Conservation (phyloP, 2,329 filamentous ascomycete genomes). For the Plenodomus tracheiphilus region DNA sequence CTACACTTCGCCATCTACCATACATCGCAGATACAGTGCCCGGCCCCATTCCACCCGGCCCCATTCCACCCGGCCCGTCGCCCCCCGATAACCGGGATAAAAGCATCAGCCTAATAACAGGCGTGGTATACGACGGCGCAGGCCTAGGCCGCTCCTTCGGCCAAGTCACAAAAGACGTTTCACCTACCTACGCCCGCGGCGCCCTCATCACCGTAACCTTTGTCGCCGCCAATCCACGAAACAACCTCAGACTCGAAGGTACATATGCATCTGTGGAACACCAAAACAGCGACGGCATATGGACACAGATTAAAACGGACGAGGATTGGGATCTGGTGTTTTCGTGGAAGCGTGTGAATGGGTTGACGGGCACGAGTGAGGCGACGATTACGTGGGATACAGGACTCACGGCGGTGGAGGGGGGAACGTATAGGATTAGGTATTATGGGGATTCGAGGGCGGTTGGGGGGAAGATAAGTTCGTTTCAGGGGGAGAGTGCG, state of each 20-base stretch:
- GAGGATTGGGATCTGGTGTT: constrained; percentile 83
- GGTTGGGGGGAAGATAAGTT: constrained; percentile 61
- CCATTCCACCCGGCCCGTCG: constrained; percentile 58
- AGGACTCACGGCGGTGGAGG: constrained; percentile 46
- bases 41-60: constrained; percentile 54
- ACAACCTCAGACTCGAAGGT: constrained; percentile 76
- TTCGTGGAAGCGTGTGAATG: constrained; percentile 74
- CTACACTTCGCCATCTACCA: constrained; percentile 72
- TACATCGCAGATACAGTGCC: constrained; percentile 58
- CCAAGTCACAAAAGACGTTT: constrained; percentile 59
- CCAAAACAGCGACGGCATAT: constrained; percentile 54
- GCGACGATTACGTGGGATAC: constrained; percentile 82
- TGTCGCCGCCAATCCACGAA: constrained; percentile 85
- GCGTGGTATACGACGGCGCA: constrained; percentile 73
- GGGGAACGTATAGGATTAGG: constrained; percentile 74
- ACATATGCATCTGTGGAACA: constrained; percentile 80
- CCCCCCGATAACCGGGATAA: constrained; percentile 78
- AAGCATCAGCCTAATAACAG: constrained; percentile 79
- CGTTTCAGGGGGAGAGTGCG: constrained; percentile 53
- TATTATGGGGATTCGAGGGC: constrained; percentile 86
- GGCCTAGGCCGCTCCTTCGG: constrained; percentile 72
- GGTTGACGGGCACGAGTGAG: constrained; percentile 72
- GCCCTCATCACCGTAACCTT: constrained; percentile 69
- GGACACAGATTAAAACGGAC: constrained; percentile 72
- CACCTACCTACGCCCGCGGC: constrained; percentile 63